Percentiles rank a stretch among this genome's conserved stretches.
These are phyloP conservation scores for Diaporthe vexans DNA, from an alignment of 2,329 filamentous ascomycete species.

Conservation along the genomic window DNA sequence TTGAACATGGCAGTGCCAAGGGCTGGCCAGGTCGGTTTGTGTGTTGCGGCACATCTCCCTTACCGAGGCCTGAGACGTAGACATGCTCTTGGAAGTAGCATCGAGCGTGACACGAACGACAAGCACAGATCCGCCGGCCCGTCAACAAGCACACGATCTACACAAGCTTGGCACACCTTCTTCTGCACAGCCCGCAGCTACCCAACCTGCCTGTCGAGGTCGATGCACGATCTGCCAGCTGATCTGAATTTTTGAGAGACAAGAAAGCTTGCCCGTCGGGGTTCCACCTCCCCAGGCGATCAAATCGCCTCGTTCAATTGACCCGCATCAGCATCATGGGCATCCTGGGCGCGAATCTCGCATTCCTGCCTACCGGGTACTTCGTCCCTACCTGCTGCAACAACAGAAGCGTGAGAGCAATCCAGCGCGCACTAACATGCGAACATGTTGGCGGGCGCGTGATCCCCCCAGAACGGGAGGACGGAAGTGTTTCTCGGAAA, in stretches of 20 bases:
- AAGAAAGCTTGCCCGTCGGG: background rate
- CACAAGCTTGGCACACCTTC: constrained; percentile 21
- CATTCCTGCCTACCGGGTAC: background rate
- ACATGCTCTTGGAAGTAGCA: constrained; percentile 2
- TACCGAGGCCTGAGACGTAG: constrained; percentile 10
- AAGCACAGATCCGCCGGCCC: constrained; percentile 27
- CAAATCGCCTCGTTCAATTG: background rate
- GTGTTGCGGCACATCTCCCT: background rate
- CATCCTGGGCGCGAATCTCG: too few species aligned
- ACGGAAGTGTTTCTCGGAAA: constrained; percentile 5
- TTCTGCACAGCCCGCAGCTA: constrained; percentile 10
- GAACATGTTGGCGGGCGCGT: background rate
- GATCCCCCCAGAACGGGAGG: background rate
- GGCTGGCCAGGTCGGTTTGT: background rate
- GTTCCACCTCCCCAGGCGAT: background rate
- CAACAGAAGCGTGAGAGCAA: background rate
- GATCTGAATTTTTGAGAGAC: background rate
- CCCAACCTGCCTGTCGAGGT: background rate
- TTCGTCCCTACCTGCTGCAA: background rate
- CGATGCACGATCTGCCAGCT: constrained; percentile 12
- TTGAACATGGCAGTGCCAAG: background rate
- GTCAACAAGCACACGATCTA: constrained; percentile 24
- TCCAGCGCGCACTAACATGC: background rate
- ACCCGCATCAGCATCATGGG: background rate
- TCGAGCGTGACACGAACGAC: constrained; percentile 19